Percentiles rank a stretch among this genome's conserved stretches.
These are phyloP conservation scores for Lecanosticta acicola DNA, from an alignment of 2,329 filamentous ascomycete genomes.

Conservation along the genomic window DNA sequence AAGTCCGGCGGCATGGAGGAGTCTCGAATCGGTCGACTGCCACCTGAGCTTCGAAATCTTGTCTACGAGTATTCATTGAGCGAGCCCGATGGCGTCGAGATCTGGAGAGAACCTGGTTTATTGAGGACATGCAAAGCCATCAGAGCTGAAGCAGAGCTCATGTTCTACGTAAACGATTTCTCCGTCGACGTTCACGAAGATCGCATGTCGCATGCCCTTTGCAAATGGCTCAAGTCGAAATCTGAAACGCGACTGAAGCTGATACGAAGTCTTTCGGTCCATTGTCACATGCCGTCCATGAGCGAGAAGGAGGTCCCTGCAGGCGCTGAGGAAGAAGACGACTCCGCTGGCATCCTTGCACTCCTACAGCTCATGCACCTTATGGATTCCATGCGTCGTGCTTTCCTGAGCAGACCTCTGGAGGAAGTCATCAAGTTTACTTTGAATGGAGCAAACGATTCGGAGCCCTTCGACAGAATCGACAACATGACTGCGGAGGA, in stretches of 20 bases:
- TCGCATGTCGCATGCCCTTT: slow-evolving; percentile 7
- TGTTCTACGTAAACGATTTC: slow-evolving; percentile 24
- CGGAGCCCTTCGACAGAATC: slow-evolving; percentile 11
- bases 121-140: slow-evolving; percentile 17
- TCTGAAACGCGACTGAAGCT: slow-evolving; percentile 6
- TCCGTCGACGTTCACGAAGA: slow-evolving; percentile 11
- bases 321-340: not conserved
- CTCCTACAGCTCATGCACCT: slow-evolving; percentile 12
- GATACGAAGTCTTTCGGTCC: slow-evolving; percentile 11
- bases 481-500: slow-evolving; percentile 11
- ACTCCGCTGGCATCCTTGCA: slow-evolving; percentile 3
- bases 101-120: slow-evolving; percentile 13
- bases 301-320: not conserved
- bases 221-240: slow-evolving; percentile 12
- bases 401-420: slow-evolving; percentile 1
- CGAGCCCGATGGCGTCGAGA: slow-evolving; percentile 6
- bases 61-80: not conserved
- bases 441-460: slow-evolving; percentile 2
- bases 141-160: slow-evolving; percentile 19
- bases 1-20: too few species aligned
- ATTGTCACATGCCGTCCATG: slow-evolving; percentile 16
- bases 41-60: not conserved
- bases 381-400: slow-evolving; percentile 7
- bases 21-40: not conserved
- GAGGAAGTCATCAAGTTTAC: slow-evolving; percentile 12